Evolutionary conservation across 352 stramenopile genomes (phyloP).

Genomic region (Phytophthora rubi): DNA sequence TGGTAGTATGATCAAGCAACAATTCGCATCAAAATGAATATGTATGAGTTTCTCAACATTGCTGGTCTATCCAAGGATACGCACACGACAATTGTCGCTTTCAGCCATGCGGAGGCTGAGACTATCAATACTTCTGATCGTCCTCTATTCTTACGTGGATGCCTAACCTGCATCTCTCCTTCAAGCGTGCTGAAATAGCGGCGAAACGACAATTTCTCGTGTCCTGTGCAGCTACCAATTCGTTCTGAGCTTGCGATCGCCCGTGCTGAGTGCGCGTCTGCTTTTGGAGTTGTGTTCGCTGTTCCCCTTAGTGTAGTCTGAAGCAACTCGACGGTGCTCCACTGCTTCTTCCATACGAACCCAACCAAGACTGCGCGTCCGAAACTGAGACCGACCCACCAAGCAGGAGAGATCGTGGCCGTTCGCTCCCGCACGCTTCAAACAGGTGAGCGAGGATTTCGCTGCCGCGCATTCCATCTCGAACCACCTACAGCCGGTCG

Average conservation of each 20-base stretch:
- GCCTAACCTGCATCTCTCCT: constrained; percentile 1
- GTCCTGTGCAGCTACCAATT: constrained; percentile 8
- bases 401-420: constrained; percentile 21
- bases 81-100: neutral
- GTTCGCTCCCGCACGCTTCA: constrained; percentile 5
- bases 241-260: neutral
- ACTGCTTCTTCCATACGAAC: constrained; percentile 15
- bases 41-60: constrained; percentile 13
- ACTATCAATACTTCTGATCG: constrained; percentile 30
- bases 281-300: constrained; percentile 1
- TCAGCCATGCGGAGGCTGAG: constrained; percentile 3
- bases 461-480: constrained; percentile 45
- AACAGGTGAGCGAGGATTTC: constrained; percentile 45
- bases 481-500: constrained; percentile 21
- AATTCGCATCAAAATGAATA: constrained; percentile 31
- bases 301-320: constrained; percentile 2
- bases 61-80: too few relatives aligned
- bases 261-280: neutral
- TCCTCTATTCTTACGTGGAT: constrained; percentile 34
- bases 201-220: constrained; percentile 28
- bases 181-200: constrained; percentile 23
- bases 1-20: constrained; percentile 20
- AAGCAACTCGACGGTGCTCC: neutral
- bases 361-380: constrained; percentile 8
- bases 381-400: neutral